Evolutionary conservation across 345 rosid species (phyloP).

Genomic region (Sisymbrium irio): DNA sequence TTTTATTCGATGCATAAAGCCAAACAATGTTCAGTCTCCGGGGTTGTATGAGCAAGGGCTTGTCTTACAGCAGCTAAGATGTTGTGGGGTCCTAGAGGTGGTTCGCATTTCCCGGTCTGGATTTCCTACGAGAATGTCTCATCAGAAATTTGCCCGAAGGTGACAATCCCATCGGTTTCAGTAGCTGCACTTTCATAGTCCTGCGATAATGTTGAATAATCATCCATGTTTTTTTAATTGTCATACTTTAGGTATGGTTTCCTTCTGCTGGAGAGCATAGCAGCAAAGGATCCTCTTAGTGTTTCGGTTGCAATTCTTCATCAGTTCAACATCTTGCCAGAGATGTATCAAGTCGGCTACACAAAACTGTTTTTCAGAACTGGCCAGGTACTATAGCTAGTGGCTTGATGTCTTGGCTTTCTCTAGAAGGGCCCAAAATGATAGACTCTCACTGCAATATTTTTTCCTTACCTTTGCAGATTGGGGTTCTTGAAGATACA

Average conservation of each 20-base stretch:
- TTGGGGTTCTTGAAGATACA: conserved; percentile 67
- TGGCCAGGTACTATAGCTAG: conserved; percentile 62
- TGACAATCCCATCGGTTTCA: conserved; percentile 18
- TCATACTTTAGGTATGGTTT: conserved; percentile 62
- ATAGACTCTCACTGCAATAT: background rate
- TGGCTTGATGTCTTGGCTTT: conserved; percentile 5
- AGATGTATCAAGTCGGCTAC: conserved; percentile 93
- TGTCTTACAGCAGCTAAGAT: conserved; percentile 78
- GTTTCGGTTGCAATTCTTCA: conserved; percentile 75
- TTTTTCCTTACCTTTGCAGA: conserved; percentile 39
- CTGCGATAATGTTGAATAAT: background rate
- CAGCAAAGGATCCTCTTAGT: conserved; percentile 68
- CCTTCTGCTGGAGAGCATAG: conserved; percentile 53
- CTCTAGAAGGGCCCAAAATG: background rate
- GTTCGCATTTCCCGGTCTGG: conserved; percentile 87
- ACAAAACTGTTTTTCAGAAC: conserved; percentile 77
- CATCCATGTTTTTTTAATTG: conserved; percentile 17
- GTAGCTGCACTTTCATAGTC: background rate
- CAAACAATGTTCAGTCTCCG: conserved; percentile 69
- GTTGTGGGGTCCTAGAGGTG: conserved; percentile 85
- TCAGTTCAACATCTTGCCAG: conserved; percentile 71
- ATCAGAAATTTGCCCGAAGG: conserved; percentile 85
- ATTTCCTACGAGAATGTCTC: conserved; percentile 80
- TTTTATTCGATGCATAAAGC: conserved; percentile 91
- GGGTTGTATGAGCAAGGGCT: conserved; percentile 64